These are phyloP conservation scores for Globisporangium viniferum DNA, from an alignment of 352 stramenopile species.

Conservation along the genomic window DNA sequence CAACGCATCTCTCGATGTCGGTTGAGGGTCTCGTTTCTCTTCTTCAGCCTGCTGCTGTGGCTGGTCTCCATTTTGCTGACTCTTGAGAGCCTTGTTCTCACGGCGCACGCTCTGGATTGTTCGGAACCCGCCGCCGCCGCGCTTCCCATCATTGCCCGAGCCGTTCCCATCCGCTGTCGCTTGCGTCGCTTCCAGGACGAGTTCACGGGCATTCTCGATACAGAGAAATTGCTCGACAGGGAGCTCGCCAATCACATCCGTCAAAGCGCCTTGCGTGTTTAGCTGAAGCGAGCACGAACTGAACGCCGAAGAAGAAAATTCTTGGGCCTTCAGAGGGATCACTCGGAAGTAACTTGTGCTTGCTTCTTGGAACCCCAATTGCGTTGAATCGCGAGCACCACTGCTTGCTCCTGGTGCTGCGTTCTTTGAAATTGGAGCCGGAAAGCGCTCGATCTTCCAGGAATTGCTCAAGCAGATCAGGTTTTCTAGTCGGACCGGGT, in stretches of 20 bases:
- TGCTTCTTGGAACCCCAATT: slow-evolving; percentile 64
- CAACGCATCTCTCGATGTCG: slow-evolving; percentile 56
- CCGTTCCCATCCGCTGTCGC: slow-evolving; percentile 18
- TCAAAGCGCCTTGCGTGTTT: slow-evolving; percentile 3
- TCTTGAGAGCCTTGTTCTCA: slow-evolving; percentile 79
- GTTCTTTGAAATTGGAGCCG: slow-evolving; percentile 1
- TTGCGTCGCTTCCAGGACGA: slow-evolving; percentile 28
- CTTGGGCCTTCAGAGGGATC: slow-evolving; percentile 16
- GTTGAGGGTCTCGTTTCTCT: slow-evolving; percentile 35
- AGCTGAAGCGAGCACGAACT: slow-evolving; percentile 25
- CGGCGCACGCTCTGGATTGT: slow-evolving; percentile 85
- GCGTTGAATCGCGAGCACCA: slow-evolving; percentile 28
- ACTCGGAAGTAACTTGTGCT: slow-evolving; percentile 83
- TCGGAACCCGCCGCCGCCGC: slow-evolving; percentile 52
- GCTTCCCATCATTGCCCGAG: slow-evolving; percentile 32
- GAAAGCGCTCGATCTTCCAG: slow-evolving; percentile 59
- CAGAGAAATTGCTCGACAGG: slow-evolving; percentile 74
- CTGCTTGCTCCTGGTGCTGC: background rate
- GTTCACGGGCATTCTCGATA: slow-evolving; percentile 57
- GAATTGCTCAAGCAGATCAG: slow-evolving; percentile 57
- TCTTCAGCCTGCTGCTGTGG: background rate
- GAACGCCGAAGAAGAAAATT: background rate
- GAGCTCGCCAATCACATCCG: slow-evolving; percentile 25
- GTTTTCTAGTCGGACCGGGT: slow-evolving; percentile 47
- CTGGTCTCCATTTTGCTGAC: slow-evolving; percentile 6